phyloP scores from a whole-genome alignment of 2,329 filamentous ascomycete species.

The Aspergillus floridensis region DNA sequence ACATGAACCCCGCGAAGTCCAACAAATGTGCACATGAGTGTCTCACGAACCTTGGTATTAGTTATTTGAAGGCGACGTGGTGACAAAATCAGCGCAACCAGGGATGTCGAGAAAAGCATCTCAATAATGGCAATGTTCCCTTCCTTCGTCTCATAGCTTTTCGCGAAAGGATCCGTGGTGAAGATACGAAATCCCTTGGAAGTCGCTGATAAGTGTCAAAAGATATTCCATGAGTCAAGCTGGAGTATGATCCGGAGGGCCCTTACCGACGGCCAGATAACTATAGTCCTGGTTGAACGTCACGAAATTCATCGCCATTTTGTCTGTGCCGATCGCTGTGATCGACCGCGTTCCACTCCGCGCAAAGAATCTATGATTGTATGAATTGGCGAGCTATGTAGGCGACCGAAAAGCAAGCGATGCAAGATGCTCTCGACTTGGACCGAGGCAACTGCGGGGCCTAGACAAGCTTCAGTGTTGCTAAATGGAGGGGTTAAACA shows the following conservation, averaged over 20 bases:
- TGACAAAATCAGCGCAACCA: slow-evolving; percentile 89
- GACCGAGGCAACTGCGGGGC: background rate
- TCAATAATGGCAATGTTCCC: slow-evolving; percentile 94
- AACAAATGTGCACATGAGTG: slow-evolving; percentile 5
- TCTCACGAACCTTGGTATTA: slow-evolving; percentile 78
- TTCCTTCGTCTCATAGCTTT: slow-evolving; percentile 91
- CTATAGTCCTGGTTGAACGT: slow-evolving; percentile 99
- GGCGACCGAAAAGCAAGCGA: background rate
- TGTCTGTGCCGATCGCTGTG: slow-evolving; percentile 23
- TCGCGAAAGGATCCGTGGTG: slow-evolving; percentile 92
- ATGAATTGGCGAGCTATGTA: background rate
- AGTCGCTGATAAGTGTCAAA: slow-evolving; percentile 60
- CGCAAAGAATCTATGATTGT: background rate
- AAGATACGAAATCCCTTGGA: slow-evolving; percentile 94
- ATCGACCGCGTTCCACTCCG: slow-evolving; percentile 7
- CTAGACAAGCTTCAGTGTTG: slow-evolving; percentile 2
- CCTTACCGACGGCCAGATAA: slow-evolving; percentile 86
- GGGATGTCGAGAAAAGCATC: slow-evolving; percentile 97
- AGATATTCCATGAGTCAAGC: slow-evolving; percentile 7
- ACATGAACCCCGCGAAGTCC: background rate
- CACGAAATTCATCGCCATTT: slow-evolving; percentile 89
- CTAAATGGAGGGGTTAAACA: slow-evolving; percentile 18
- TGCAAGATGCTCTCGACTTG: background rate
- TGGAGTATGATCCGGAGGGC: slow-evolving; percentile 8
- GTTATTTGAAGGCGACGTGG: slow-evolving; percentile 91